Evolutionary conservation across 73 alveolate species (phyloP), one percentile per base, ranked within the genome.

Genomic region (Paramecium sonneborni): DNA sequence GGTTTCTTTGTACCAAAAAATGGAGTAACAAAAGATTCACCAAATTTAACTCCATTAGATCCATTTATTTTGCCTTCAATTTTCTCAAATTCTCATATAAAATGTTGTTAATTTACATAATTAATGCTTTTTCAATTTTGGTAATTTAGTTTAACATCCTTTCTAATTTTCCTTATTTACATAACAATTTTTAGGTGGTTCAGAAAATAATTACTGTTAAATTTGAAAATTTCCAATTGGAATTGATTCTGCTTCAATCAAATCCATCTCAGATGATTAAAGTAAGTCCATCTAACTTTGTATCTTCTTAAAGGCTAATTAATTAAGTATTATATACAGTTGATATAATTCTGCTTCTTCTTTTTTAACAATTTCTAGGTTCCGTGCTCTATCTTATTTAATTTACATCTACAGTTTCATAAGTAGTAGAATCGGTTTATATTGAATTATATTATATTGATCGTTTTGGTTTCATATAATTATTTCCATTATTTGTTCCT

Each of bases 381-480:
- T 62, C 84, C 10, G 84, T 62, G 24, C 84, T 62, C 6, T 62
- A 26, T 32, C 84, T 62, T 62, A 43, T 62, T 3, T 62, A 62
- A 62, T 32, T 26, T 5, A 12, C 30, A 14, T 62, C 44, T 10
- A 62, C 9, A 30, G 46, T 62, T 26, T 62, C 44, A 62, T 9
- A 62, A 11, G 68, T 23, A n/a, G 68, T 52, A n/a, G 68, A 52
- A 52, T 52, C 68, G 15, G 68, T 52, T 52, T 52, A 21, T 52
- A 62, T 62, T 30, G 84, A 62, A 32, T 62, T 62, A 62, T 62
- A 62, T 30, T 26, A 32, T 0, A 62, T 32, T 6, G 84, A 62
- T 62, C 84, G 9, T 62, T 62, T 62, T 30, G 84, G 84, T 32
- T 62, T 62, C 34, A 62, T 62, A 52, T 52, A 52, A 52, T 52